These are phyloP conservation scores for Fomitopsis serialis DNA, from an alignment of 768 basidiomycete species.

Conservation along the genomic window DNA sequence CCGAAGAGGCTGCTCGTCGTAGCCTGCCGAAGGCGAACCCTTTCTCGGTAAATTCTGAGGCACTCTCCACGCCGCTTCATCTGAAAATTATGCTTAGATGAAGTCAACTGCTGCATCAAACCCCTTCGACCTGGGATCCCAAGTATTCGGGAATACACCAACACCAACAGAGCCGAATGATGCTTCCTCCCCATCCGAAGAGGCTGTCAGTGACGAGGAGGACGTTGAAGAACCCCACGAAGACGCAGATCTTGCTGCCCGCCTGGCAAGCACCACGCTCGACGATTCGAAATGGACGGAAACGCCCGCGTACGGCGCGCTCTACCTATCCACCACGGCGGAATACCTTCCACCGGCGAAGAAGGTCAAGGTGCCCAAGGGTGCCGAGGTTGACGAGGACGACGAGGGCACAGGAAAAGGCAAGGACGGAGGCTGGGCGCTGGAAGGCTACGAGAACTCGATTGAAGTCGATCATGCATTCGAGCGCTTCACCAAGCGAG, in stretches of 20 bases:
- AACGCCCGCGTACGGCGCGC: conserved; percentile 58
- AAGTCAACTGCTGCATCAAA: conserved; percentile 22
- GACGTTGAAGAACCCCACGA: conserved; percentile 22
- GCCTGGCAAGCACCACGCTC: conserved; percentile 49
- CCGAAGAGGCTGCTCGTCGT: conserved; percentile 25
- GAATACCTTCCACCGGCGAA: conserved; percentile 65
- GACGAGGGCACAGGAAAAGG: conserved; percentile 35
- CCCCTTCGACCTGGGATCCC: conserved; percentile 55
- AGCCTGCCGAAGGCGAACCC: conserved; percentile 47
- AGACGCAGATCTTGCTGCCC: conserved; percentile 49
- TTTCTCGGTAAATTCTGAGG: conserved; percentile 46
- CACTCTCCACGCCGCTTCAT: not conserved
- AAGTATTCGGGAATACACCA: conserved; percentile 48
- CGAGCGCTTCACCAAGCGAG: conserved; percentile 73
- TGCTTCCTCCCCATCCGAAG: conserved; percentile 32
- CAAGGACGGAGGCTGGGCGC: conserved; percentile 51
- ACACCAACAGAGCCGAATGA: conserved; percentile 16
- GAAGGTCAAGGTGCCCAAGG: conserved; percentile 41
- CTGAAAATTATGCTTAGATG: conserved; percentile 10
- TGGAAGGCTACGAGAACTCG: conserved; percentile 80
- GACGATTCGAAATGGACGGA: conserved; percentile 61
- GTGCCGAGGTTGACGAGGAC: conserved; percentile 34
- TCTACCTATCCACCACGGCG: conserved; percentile 69
- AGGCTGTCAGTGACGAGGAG: conserved; percentile 22
- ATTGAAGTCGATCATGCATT: conserved; percentile 80